Base-by-base conservation (phyloP, 495 filamentous ascomycete genomes). In the Cladorrhinum samala region DNA sequence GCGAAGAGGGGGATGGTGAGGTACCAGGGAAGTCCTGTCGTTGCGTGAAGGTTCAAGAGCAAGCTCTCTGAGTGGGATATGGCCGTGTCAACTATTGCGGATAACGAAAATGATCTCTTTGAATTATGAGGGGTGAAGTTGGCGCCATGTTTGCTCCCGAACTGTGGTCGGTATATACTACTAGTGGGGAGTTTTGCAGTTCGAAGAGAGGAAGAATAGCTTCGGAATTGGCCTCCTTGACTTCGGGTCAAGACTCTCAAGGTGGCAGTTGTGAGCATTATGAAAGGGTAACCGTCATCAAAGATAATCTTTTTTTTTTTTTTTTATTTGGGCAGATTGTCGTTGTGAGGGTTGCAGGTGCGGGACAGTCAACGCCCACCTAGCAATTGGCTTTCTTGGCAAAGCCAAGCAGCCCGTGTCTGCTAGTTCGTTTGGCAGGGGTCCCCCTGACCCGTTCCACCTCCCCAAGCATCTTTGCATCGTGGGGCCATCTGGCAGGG, bases 1-100 rank as follows among this genome's bases (percentile, higher is more conserved):
- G 88, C 86, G 1, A 86, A 74, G 49, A 87, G 72, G 0, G 90
- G 89, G 49, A 95, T 79, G 21, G 82, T 77, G 8, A 79, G 59
- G 44, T 67, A 82, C 89, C 89, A 95, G 54, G 89, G 80, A 2
- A 86, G 75, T 42, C 74, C 71, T 21, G 78, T 80, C 57, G 71
- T 13, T 25, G 62, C 58, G 64, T 93, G 89, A 2, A 91, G 59
- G 40, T 68, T 59, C n/a, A 83, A 70, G 46, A 93, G 70, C 40
- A 84, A 60, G 46, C 68, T 60, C 27, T 83, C 75, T 16, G 85
- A 77, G 53, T 68, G 59, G 30, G 76, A 65, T 41, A 85, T 47
- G 27, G 72, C 66, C 18, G 40, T 41, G 11, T 41, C 47, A 36
- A 25, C 17, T 2, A 14, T 43, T 37, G 17, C 4, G 11, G 42